A percentile compares a stretch with the other conserved stretches of the same genome.
phyloP scores from a whole-genome alignment of 176 grass and related monocot species.

The Carex pumila region DNA sequence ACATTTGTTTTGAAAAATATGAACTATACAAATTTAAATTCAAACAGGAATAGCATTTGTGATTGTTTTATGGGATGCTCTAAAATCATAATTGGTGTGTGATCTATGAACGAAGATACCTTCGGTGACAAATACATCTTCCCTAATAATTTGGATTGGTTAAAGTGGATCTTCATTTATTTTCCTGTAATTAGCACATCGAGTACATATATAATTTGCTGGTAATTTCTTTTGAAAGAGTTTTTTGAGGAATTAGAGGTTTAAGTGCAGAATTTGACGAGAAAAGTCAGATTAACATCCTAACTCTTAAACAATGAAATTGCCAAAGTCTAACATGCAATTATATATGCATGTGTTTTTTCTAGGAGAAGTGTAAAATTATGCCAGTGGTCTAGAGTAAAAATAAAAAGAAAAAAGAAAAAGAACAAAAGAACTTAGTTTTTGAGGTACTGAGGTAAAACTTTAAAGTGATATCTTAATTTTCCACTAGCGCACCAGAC shows the following conservation, averaged over 20 bases:
- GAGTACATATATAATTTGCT: not conserved
- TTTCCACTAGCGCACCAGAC: too few species aligned
- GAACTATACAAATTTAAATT: not conserved
- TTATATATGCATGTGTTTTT: too few species aligned
- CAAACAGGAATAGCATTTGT: too few species aligned
- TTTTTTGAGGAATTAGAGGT: not conserved
- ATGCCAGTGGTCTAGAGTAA: too few species aligned
- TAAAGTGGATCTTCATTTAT: not conserved
- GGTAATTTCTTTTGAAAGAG: too few species aligned
- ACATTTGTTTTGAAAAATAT: not conserved
- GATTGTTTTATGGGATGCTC: too few species aligned
- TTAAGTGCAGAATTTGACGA: not conserved
- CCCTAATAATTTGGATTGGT: not conserved
- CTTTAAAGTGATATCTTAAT: too few species aligned
- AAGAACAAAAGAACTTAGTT: too few species aligned
- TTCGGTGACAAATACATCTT: not conserved
- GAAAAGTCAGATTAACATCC: not conserved
- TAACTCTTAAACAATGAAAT: not conserved
- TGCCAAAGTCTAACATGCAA: not conserved
- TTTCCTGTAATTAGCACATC: not conserved
- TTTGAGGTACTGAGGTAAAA: too few species aligned
- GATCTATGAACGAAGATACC: not conserved
- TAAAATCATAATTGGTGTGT: not conserved
- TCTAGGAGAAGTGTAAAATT: too few species aligned
- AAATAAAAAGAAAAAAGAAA: too few species aligned